Conservation (phyloP, 257 asterid species). For the Gentiana straminea region DNA sequence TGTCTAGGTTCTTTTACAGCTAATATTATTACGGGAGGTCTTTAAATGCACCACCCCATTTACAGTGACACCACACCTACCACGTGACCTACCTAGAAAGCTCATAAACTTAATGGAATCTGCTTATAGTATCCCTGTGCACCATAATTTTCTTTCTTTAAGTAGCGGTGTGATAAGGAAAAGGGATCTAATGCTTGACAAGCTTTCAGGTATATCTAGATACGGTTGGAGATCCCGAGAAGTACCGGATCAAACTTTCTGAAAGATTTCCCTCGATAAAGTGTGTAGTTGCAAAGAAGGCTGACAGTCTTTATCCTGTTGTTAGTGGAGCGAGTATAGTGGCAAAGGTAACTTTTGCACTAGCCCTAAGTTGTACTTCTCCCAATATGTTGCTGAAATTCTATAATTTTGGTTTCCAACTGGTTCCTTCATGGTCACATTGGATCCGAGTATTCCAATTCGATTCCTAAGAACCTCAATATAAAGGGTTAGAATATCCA, state of each 20-base stretch:
- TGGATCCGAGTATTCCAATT: too few relatives aligned
- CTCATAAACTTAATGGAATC: too few relatives aligned
- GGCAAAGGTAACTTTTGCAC: slow-evolving; percentile 63
- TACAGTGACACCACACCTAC: too few relatives aligned
- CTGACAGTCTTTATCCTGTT: slow-evolving; percentile 95
- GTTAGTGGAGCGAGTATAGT: slow-evolving; percentile 99
- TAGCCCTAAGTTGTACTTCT: slow-evolving; percentile 1
- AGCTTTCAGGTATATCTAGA: slow-evolving; percentile 76
- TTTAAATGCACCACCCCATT: too few relatives aligned
- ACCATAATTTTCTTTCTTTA: too few relatives aligned
- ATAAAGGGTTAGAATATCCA: too few relatives aligned
- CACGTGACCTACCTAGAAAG: too few relatives aligned
- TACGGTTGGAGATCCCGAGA: slow-evolving; percentile 95
- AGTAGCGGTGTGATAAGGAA: background rate
- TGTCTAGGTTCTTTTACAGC: too few relatives aligned
- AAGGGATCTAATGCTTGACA: slow-evolving; percentile 8
- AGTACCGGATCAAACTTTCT: slow-evolving; percentile 73
- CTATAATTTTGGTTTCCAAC: background rate
- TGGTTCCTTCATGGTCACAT: too few relatives aligned
- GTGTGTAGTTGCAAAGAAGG: slow-evolving; percentile 92
- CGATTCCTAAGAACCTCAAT: too few relatives aligned
- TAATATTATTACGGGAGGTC: too few relatives aligned
- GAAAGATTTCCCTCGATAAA: slow-evolving; percentile 70
- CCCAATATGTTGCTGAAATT: background rate
- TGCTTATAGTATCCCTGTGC: too few relatives aligned